Conservation (phyloP, 2,329 filamentous ascomycete genomes). For the Tolypocladium guangdongense region DNA sequence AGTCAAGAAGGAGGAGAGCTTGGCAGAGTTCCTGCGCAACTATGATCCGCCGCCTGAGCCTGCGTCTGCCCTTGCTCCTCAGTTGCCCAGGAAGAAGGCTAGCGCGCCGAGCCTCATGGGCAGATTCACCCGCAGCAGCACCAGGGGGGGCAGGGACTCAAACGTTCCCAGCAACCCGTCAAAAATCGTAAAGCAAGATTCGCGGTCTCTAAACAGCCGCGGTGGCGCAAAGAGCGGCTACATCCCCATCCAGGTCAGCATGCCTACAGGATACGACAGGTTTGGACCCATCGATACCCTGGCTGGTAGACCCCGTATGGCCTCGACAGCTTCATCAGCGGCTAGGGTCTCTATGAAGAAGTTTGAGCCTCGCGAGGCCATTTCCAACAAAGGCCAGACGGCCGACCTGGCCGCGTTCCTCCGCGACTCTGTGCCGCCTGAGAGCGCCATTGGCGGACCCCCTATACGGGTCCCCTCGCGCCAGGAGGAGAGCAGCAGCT, state of each 20-base stretch:
- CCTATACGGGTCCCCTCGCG: constrained; percentile 12
- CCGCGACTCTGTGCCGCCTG: constrained; percentile 53
- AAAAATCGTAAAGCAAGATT: constrained; percentile 12
- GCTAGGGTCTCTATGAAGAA: constrained; percentile 42
- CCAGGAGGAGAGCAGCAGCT: constrained; percentile 27
- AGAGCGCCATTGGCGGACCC: constrained; percentile 12
- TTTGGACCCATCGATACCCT: constrained; percentile 20
- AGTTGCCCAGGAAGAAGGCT: constrained; percentile 49
- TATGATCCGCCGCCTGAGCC: constrained; percentile 52
- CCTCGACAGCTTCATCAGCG: constrained; percentile 17
- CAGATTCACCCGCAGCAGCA: constrained; percentile 35
- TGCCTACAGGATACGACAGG: constrained; percentile 33
- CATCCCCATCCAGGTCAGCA: constrained; percentile 41
- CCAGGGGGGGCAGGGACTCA: constrained; percentile 11
- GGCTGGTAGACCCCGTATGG: constrained; percentile 8
- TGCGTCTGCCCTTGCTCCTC: constrained; percentile 16
- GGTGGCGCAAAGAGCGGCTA: constrained; percentile 28
- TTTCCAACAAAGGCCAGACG: constrained; percentile 41
- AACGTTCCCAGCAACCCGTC: constrained; percentile 16
- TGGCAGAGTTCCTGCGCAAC: constrained; percentile 64
- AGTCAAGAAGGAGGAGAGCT: constrained; percentile 48
- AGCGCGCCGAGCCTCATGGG: constrained; percentile 52
- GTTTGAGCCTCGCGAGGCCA: constrained; percentile 45
- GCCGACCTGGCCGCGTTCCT: constrained; percentile 65
- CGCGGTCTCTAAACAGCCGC: constrained; percentile 29